Evolutionary conservation across 257 asterid genomes (phyloP).

Genomic region (Primulina tabacum): DNA sequence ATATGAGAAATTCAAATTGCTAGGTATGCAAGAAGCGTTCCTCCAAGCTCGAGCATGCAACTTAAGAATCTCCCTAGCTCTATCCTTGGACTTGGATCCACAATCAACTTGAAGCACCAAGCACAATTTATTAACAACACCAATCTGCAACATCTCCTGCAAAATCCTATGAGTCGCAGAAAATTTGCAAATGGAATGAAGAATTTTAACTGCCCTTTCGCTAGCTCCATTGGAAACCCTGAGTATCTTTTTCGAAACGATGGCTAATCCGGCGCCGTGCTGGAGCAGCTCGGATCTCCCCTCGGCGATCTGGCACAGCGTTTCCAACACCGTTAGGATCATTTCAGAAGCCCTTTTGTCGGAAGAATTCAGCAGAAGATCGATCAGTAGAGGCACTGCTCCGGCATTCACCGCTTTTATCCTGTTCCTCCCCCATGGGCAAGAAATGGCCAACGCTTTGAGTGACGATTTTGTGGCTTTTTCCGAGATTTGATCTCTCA

Average conservation of each 20-base stretch:
- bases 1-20: conserved; percentile 23
- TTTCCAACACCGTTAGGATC: conserved; percentile 32
- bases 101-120: conserved; percentile 45
- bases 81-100: conserved; percentile 39
- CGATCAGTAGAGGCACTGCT: conserved; percentile 26
- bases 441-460: conserved; percentile 22
- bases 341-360: conserved; percentile 32
- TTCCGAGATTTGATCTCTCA: conserved; percentile 34
- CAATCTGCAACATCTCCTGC: conserved; percentile 47
- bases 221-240: conserved; percentile 45
- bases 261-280: conserved; percentile 50
- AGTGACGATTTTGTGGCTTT: conserved; percentile 34
- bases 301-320: conserved; percentile 45
- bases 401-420: conserved; percentile 43
- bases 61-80: conserved; percentile 44
- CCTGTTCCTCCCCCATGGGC: conserved; percentile 40
- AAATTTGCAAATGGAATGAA: conserved; percentile 36
- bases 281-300: conserved; percentile 45
- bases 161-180: conserved; percentile 33
- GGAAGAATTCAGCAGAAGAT: conserved; percentile 31
- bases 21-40: conserved; percentile 40
- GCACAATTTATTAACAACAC: conserved; percentile 44
- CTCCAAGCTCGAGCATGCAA: conserved; percentile 45
- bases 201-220: conserved; percentile 44
- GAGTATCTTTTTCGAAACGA: conserved; percentile 50